Base-by-base conservation (phyloP, 768 basidiomycete genomes). In the Lactifluus pinguis region DNA sequence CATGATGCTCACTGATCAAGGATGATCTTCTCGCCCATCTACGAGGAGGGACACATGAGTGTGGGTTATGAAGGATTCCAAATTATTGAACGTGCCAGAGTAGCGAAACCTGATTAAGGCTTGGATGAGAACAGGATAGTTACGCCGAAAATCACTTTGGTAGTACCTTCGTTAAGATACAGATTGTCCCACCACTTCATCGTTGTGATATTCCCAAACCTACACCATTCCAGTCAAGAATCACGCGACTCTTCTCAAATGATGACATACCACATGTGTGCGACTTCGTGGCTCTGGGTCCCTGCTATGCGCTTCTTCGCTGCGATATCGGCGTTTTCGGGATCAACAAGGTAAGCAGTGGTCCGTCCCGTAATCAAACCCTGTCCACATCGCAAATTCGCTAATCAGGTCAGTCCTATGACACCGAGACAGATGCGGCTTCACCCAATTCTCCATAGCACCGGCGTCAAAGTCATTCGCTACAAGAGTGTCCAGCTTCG, bases 101-200 rank as follows among this genome's bases (percentile, higher is more conserved):
- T 95, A 79, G 62, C 94, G 86, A 39, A 94, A 65, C 93, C 93
- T 89, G 91, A 86, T 83, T 87, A 66, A 29, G 57, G 8, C 13
- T 21, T 44, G 49, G 44, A 52, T 63, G 38, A 62, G 62, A 63
- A 47, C 39, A 30, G 29, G 49, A 19, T 7, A 42, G 9, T 30
- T 1, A 44, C 44, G 44, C 8, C 17, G 32, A 56, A 52, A 32
- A 17, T 9, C 19, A 25, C 19, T 21, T 19, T 17, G 15, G 11
- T 89, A 71, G 93, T 92, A 82, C 84, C 86, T 80, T 90, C 88
- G 64, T 89, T 90, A 59, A 90, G 73, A 72, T 89, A 89, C 51
- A 92, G 77, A 71, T 89, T 85, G 63, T 89, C 83, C 89, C 90
- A 93, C 90, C 91, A 92, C 68, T 83, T 83, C 92, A 95, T 94